Percentiles rank a stretch among this genome's conserved stretches.
Conservation (phyloP, 192 early-diverging fungal genomes). For the Gonapodya sp. region DNA sequence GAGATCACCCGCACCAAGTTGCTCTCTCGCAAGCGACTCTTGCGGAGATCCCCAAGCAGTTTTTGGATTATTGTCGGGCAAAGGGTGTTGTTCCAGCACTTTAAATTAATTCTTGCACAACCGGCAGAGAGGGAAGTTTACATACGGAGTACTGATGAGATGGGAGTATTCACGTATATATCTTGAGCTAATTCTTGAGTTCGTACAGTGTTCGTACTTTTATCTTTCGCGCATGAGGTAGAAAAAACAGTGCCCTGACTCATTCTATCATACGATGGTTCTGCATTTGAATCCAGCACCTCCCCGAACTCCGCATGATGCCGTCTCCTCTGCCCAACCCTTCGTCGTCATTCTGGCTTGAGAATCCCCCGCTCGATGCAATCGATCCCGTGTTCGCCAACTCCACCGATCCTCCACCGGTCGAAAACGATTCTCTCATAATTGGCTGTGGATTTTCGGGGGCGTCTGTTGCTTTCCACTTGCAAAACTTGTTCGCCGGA, state of each 20-base stretch:
- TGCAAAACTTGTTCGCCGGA: constrained; percentile 20
- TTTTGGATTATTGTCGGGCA: constrained; percentile 26
- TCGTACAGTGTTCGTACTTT: too few relatives aligned
- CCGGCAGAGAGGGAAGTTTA: too few relatives aligned
- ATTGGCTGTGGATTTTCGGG: constrained; percentile 37
- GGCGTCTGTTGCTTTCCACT: constrained; percentile 26
- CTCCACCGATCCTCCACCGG: constrained; percentile 11
- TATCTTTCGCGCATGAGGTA: too few relatives aligned
- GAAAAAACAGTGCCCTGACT: too few relatives aligned
- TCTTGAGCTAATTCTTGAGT: too few relatives aligned
- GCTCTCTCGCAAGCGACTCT: constrained; percentile 19
- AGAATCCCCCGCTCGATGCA: background rate
- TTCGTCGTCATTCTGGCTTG: background rate
- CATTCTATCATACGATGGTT: too few relatives aligned
- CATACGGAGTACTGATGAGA: too few relatives aligned
- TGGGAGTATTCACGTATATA: too few relatives aligned
- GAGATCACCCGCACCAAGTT: background rate
- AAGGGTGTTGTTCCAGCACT: background rate
- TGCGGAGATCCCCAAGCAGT: constrained; percentile 45
- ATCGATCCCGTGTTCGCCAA: background rate
- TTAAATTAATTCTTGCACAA: too few relatives aligned
- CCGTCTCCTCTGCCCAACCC: background rate
- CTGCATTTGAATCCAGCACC: too few relatives aligned
- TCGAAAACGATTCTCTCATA: constrained; percentile 20
- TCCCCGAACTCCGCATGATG: too few relatives aligned